phyloP scores from a whole-genome alignment of 208 protist species.

The Kentomonas sorsogonicus region DNA sequence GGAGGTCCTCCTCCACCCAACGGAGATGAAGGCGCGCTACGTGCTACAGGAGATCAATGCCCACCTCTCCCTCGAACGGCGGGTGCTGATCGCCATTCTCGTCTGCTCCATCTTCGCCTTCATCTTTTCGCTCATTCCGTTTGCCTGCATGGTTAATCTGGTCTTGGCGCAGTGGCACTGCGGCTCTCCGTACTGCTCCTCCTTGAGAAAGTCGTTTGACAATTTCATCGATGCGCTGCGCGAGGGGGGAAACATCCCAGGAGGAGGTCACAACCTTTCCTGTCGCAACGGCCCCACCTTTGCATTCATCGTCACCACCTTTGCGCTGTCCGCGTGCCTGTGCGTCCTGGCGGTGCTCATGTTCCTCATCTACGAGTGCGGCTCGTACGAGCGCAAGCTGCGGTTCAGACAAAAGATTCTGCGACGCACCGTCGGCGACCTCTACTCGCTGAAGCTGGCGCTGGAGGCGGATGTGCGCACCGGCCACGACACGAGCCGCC shows the following conservation, averaged over 20 bases:
- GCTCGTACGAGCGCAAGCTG: too few relatives aligned
- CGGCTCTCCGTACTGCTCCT: constrained; percentile 24
- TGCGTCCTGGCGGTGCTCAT: constrained; percentile 7
- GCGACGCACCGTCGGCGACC: neutral
- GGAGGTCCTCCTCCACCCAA: constrained; percentile 10
- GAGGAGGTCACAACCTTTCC: neutral
- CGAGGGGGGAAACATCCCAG: neutral
- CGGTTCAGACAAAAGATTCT: constrained; percentile 10
- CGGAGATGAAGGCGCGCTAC: constrained; percentile 13
- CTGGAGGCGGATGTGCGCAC: too few relatives aligned
- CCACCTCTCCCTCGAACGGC: constrained; percentile 18
- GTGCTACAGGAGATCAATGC: constrained; percentile 15
- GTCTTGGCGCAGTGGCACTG: constrained; percentile 28
- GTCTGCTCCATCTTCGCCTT: constrained; percentile 14
- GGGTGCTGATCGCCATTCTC: constrained; percentile 15
- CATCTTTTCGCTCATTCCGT: constrained; percentile 24
- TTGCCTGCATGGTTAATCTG: constrained; percentile 23
- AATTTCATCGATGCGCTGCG: constrained; percentile 24
- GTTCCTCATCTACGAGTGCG: too few relatives aligned
- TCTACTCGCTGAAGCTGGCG: too few relatives aligned
- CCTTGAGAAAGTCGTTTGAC: constrained; percentile 26
- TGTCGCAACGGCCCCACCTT: constrained; percentile 24
- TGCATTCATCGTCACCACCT: constrained; percentile 17
- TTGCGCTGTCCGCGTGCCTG: constrained; percentile 15
- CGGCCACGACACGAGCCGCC: too few relatives aligned